Evolutionary conservation across 2,329 filamentous ascomycete genomes (phyloP).

Genomic region (Hypocreales sp.): DNA sequence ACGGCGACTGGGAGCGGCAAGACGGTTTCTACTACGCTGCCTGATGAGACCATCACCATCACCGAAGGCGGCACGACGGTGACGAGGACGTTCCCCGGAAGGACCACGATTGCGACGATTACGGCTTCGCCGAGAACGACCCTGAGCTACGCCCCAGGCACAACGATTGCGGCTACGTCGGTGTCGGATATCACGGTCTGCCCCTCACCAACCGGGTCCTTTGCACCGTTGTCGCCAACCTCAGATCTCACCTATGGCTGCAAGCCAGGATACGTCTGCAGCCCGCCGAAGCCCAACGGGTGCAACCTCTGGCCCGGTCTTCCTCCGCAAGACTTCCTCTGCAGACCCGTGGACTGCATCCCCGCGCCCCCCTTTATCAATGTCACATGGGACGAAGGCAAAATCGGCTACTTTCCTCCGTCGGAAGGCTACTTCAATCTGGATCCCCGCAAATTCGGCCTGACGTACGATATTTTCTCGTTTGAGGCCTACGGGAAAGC

Average conservation of each 20-base stretch:
- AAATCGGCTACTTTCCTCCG: slow-evolving; percentile 35
- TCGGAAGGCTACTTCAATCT: slow-evolving; percentile 45
- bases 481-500: slow-evolving; percentile 21
- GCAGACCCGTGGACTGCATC: slow-evolving; percentile 28
- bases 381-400: slow-evolving; percentile 26
- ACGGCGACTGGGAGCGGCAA: no score
- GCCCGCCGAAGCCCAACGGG: slow-evolving; percentile 27
- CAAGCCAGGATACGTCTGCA: slow-evolving; percentile 34
- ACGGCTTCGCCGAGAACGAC: slow-evolving; percentile 8
- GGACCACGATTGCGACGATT: neutral
- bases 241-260: slow-evolving; percentile 38
- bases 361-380: slow-evolving; percentile 19
- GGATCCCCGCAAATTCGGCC: slow-evolving; percentile 43
- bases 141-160: slow-evolving; percentile 10
- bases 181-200: slow-evolving; percentile 22
- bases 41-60: slow-evolving; percentile 14
- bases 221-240: slow-evolving; percentile 13
- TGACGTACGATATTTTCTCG: slow-evolving; percentile 47
- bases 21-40: neutral
- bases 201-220: slow-evolving; percentile 24
- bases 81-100: neutral
- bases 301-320: slow-evolving; percentile 36
- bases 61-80: slow-evolving; percentile 5
- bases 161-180: slow-evolving; percentile 13
- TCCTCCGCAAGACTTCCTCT: slow-evolving; percentile 30